Evolutionary conservation across 192 early-diverging fungal genomes (phyloP).

Genomic region (Powellomyces hirtus): DNA sequence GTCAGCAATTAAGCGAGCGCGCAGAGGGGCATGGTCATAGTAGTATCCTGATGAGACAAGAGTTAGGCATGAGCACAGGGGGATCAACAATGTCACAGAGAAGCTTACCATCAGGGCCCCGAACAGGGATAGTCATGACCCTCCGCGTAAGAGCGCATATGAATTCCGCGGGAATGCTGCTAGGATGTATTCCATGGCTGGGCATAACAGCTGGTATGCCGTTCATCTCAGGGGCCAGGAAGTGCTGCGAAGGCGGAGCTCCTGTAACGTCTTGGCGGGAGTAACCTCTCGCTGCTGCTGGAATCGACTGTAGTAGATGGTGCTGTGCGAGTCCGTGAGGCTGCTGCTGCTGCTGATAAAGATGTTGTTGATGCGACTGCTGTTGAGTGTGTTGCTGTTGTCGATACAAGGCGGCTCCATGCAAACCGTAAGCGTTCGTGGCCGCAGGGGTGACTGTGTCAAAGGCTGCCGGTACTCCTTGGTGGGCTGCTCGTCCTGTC

Average conservation of each 20-base stretch:
- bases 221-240: no score
- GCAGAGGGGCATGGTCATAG: conserved; percentile 15
- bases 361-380: neutral
- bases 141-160: conserved; percentile 14
- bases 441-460: neutral
- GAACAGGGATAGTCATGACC: conserved; percentile 17
- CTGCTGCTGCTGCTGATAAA: conserved; percentile 10
- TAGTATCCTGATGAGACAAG: conserved; percentile 1
- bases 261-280: no score
- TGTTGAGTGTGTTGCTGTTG: conserved; percentile 4
- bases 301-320: no score
- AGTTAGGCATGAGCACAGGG: neutral
- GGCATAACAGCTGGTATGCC: neutral
- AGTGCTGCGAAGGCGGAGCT: no score
- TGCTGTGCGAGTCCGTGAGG: neutral
- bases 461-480: neutral
- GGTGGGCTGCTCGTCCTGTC: neutral
- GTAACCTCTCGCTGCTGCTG: no score
- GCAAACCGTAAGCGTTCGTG: neutral
- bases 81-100: neutral
- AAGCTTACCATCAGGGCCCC: conserved; percentile 27
- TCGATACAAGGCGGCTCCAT: neutral
- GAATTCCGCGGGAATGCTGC: conserved; percentile 6
- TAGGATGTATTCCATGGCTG: neutral
- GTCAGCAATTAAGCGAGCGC: conserved; percentile 12